phyloP scores from a whole-genome alignment of 345 rosid species.

The Brassica carinata region DNA sequence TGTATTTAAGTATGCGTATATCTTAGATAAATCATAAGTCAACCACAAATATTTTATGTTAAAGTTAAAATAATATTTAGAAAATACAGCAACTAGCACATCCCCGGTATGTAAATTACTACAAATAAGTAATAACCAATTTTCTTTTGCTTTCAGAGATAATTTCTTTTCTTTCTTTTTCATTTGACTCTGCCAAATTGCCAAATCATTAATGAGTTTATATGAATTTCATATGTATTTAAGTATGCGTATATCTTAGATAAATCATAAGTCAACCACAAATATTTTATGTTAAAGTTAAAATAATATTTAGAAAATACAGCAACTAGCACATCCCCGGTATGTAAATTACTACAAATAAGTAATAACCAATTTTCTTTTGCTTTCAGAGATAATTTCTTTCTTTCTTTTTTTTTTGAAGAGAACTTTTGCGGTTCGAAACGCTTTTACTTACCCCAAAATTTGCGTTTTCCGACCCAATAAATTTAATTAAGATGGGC shows the following conservation, averaged over 20 bases:
- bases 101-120: background rate
- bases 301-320: background rate
- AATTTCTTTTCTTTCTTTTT: background rate
- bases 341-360: background rate
- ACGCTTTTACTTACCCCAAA: background rate
- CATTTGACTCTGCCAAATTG: slow-evolving; percentile 8
- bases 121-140: background rate
- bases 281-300: background rate
- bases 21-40: background rate
- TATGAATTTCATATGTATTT: background rate
- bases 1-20: background rate
- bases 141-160: background rate
- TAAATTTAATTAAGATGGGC: slow-evolving; percentile 12
- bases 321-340: slow-evolving; percentile 3
- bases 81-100: background rate
- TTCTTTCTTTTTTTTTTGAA: no score
- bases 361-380: background rate
- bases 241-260: background rate
- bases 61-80: background rate
- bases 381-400: background rate
- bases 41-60: slow-evolving; percentile 8
- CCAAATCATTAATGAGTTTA: slow-evolving; percentile 7
- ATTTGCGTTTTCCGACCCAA: slow-evolving; percentile 4
- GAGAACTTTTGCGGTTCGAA: background rate
- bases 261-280: slow-evolving; percentile 9